phyloP scores from a whole-genome alignment of 164 flowering plant species.

The Amborella trichopoda region DNA sequence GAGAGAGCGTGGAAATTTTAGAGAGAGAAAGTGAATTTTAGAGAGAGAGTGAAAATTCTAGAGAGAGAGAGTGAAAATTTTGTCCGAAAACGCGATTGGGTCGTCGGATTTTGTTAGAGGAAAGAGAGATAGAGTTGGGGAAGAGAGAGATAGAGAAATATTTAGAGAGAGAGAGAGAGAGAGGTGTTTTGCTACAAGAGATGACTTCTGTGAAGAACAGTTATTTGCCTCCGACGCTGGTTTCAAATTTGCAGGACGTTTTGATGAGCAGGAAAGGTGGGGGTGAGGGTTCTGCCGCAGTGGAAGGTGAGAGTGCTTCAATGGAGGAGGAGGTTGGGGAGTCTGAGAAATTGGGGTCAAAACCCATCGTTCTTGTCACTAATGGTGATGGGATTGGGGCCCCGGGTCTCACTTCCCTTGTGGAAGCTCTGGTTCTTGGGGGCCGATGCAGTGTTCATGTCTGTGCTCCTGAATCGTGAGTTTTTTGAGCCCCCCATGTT shows the following conservation, averaged over 20 bases:
- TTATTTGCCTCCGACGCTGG: constrained; percentile 62
- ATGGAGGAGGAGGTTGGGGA: constrained; percentile 10
- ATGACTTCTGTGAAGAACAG: constrained; percentile 52
- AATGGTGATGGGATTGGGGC: constrained; percentile 88
- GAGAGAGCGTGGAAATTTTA: too few relatives aligned
- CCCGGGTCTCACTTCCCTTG: constrained; percentile 59
- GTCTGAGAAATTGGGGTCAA: constrained; percentile 16
- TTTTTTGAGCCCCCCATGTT: constrained; percentile 5
- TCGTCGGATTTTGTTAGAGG: too few relatives aligned
- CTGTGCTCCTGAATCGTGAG: constrained; percentile 91
- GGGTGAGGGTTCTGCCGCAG: constrained; percentile 10
- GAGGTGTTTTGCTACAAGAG: too few relatives aligned
- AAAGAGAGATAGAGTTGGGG: too few relatives aligned
- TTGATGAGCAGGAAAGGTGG: constrained; percentile 34
- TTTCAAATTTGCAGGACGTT: constrained; percentile 72
- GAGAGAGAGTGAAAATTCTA: too few relatives aligned
- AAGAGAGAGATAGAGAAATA: too few relatives aligned
- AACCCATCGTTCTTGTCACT: constrained; percentile 70
- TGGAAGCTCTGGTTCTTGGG: constrained; percentile 55
- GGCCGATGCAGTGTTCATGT: constrained; percentile 70
- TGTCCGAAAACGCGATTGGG: too few relatives aligned
- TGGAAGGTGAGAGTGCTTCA: constrained; percentile 18
- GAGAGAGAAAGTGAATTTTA: too few relatives aligned
- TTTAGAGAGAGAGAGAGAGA: too few relatives aligned
- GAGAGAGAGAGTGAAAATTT: too few relatives aligned